Evolutionary conservation across 257 asterid genomes (phyloP), one percentile per base, ranked within the genome.

Genomic region (Capsicum pubescens): DNA sequence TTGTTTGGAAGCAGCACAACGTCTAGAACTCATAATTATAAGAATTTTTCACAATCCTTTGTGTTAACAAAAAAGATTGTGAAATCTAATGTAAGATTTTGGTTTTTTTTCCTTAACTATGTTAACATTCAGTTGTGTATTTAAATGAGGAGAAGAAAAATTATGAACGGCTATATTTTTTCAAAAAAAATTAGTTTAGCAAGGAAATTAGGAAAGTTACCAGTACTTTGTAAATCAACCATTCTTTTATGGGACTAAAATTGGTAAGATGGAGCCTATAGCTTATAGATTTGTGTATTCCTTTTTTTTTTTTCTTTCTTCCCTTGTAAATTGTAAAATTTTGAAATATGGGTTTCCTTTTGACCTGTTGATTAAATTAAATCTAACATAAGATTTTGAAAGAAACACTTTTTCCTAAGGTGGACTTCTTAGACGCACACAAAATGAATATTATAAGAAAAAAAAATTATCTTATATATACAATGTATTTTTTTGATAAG

Each of bases 1-100:
- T 77, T 85, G 86, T 13, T 83, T 89, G 52, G 88, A 85, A n/a
- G 89, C 91, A 52, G 90, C 90, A 82, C 89, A 89, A 19, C 88
- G 90, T 46, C 55, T 57, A 10, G 85, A 84, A 84, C 68, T 82
- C 88, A 88, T 88, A 21, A 52, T 39, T 39, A 2, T 76, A 50
- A 55, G 80, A 82, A 82, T 82, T 35, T 39, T 83, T 55, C 1
- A 21, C 17, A 68, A 82, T 83, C 57, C 68, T 52, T 76, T 76
- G 17, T 76, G 48, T 14, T 19, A n/a, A 72, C 4, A 9, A 8
- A 68, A 68, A 80, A 39, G 14, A 58, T 42, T 10, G 58, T 10
- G 35, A 57, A 80, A 59, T 82, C 59, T 69, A 83, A 9, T 55
- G 81, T 55, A 11, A 55, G 57, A 82, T 82, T 36, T 13, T 42